Evolutionary conservation across 2,329 filamentous ascomycete genomes (phyloP), one percentile per base, ranked within the genome.

Genomic region (Cyphellophora attinorum): DNA sequence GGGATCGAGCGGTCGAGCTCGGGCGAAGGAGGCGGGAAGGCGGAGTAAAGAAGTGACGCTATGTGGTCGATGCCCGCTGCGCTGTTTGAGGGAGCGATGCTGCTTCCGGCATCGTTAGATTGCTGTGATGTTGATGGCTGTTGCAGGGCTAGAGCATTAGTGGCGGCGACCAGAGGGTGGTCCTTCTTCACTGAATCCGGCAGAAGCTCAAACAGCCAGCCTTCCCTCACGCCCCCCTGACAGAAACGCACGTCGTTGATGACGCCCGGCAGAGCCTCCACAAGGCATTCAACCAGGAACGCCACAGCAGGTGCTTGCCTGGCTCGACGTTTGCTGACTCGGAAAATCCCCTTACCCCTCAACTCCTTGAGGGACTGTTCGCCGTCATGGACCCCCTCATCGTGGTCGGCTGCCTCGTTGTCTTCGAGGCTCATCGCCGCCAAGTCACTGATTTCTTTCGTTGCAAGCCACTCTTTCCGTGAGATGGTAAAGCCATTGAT

Each of bases 161-260:
- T 82, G 1, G 74, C 76, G 0, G 74, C 71, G 8, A 74, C 59
- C 1, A 93, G 61, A 0, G 86, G 85, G 47, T 80, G 68, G 45
- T 74, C 68, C 32, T 76, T 71, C 35, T 81, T 74, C 11, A 81
- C 57, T 0, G 66, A 54, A 0, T 57, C 46, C 0, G 75, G 66
- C 8, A 94, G 68, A 3, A 47, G 46, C 27, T 47, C 40, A 60
- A 85, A 85, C 25, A 94, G 62, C 28, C 78, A 78, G 1, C 88
- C 88, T 58, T 94, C 86, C 27, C 86, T 70, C 41, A 94, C 88
- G 5, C 86, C 88, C 13, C 88, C 85, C 48, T 85, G 80, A 53
- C 85, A 93, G 58, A 94, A 95, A 1, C 79, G 80, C 3, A 88
- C 82, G 15, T 73, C 69, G 28, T 75, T 74, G 46, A 93, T 79